Evolutionary conservation across 2,329 filamentous ascomycete species (phyloP).

Genomic region (Xylariales sp.): DNA sequence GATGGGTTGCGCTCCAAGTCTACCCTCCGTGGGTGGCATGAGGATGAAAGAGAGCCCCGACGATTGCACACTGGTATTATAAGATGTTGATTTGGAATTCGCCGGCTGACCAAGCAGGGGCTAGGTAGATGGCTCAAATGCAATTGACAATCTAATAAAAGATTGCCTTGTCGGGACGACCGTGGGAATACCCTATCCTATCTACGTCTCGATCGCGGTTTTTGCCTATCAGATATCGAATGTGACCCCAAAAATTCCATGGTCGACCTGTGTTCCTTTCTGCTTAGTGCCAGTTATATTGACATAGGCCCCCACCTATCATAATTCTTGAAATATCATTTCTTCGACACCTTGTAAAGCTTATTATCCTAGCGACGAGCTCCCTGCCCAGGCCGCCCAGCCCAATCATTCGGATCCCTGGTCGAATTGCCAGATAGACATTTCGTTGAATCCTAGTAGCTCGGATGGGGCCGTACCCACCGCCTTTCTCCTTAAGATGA

Average conservation of each 20-base stretch:
- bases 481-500: too few species aligned
- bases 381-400: too few species aligned
- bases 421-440: too few species aligned
- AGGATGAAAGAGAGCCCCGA: constrained; percentile 73
- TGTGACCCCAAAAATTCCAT: not conserved
- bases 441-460: too few species aligned
- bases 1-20: constrained; percentile 54
- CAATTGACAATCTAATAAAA: not conserved
- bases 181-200: not conserved
- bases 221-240: not conserved
- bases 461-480: too few species aligned
- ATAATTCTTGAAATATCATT: too few species aligned
- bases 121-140: not conserved
- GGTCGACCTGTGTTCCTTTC: not conserved
- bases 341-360: too few species aligned
- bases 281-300: not conserved
- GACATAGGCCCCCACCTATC: too few species aligned
- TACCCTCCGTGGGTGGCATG: constrained; percentile 51
- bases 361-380: too few species aligned
- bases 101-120: not conserved
- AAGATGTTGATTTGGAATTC: not conserved
- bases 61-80: constrained; percentile 49
- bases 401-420: too few species aligned
- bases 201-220: not conserved
- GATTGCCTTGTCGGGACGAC: not conserved